Conservation (phyloP, 257 asterid species). For the Petunia axillaris region DNA sequence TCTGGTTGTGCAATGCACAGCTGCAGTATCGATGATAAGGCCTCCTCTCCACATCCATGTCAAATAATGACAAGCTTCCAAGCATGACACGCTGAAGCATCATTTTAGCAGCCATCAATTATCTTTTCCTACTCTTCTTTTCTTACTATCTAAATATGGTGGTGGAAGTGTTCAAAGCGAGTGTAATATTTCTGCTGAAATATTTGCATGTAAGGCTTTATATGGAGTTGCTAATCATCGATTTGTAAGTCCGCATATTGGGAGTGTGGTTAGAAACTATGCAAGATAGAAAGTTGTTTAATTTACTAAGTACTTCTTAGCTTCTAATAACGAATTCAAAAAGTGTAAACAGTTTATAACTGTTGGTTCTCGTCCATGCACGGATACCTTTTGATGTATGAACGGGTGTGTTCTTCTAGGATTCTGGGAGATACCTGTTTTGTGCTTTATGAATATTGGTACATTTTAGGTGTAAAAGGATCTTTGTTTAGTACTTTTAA, state of each 20-base stretch:
- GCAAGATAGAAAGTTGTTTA: no score
- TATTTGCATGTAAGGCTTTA: conserved; percentile 27
- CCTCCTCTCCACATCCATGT: conserved; percentile 42
- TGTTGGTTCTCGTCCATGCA: no score
- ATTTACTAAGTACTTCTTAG: no score
- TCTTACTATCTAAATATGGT: not conserved
- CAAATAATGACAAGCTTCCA: conserved; percentile 42
- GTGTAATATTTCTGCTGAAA: not conserved
- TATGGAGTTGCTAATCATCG: conserved; percentile 29
- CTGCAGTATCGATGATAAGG: conserved; percentile 49
- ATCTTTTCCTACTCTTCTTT: conserved; percentile 35
- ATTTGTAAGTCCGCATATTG: conserved; percentile 21
- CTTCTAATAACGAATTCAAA: no score
- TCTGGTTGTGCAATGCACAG: conserved; percentile 44
- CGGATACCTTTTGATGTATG: no score
- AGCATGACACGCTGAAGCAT: conserved; percentile 32
- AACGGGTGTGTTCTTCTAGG: no score
- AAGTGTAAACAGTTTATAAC: no score
- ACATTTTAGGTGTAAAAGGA: no score
- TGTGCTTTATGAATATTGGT: no score
- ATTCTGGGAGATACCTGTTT: no score
- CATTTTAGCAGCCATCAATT: conserved; percentile 33
- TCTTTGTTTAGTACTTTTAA: no score
- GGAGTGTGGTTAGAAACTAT: not conserved
- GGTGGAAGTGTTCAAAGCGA: no score